Evolutionary conservation across 1,284 basidiomycete genomes (phyloP).

Genomic region (Malassezia sympodialis): DNA sequence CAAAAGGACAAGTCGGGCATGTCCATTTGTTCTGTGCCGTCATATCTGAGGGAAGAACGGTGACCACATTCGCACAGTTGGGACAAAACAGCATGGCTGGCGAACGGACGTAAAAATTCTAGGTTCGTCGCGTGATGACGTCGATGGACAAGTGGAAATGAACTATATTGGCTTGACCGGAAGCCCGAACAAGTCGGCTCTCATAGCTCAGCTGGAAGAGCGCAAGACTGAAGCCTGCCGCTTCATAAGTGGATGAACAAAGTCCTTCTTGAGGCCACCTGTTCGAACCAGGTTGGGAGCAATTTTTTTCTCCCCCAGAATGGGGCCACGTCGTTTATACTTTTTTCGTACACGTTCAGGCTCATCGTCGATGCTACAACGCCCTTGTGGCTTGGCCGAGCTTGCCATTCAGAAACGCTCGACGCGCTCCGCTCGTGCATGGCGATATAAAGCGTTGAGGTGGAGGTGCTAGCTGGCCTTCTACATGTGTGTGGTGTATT

Average conservation of each 20-base stretch:
- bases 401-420: too few relatives aligned
- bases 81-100: conserved; percentile 78
- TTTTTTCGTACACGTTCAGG: too few relatives aligned
- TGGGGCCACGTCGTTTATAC: too few relatives aligned
- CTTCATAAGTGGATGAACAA: conserved; percentile 9
- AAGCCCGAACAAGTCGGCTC: not conserved
- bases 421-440: too few relatives aligned
- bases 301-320: too few relatives aligned
- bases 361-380: too few relatives aligned
- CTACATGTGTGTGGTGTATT: conserved; percentile 14
- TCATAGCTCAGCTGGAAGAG: conserved; percentile 21
- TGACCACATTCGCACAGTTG: conserved; percentile 82
- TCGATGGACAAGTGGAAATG: not conserved
- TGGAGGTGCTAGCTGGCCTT: not conserved
- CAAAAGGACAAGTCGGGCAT: conserved; percentile 87
- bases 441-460: too few relatives aligned
- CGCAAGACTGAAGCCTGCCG: conserved; percentile 19
- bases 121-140: not conserved
- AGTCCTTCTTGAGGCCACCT: conserved; percentile 22
- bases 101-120: not conserved
- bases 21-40: conserved; percentile 69
- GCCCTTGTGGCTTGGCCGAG: too few relatives aligned
- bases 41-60: conserved; percentile 54
- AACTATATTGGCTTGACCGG: too few relatives aligned
- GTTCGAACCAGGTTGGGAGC: conserved; percentile 23